Evolutionary conservation across 108 stramenopile species (phyloP).

Genomic region (Bacterosira constricta): DNA sequence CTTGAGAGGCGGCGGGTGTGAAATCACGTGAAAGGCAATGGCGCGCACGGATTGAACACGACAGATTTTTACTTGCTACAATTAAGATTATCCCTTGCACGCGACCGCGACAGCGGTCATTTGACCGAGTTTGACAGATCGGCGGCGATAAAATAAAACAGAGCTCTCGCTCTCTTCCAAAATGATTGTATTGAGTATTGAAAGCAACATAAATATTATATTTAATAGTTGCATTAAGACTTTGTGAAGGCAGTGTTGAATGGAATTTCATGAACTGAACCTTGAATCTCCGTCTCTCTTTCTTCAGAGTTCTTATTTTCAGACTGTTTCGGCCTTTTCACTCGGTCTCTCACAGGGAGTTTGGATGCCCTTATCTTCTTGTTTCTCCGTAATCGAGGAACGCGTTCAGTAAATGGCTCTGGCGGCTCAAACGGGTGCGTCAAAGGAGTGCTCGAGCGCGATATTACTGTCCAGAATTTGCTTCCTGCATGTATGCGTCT

Average conservation of each 20-base stretch:
- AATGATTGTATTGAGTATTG: too few relatives aligned
- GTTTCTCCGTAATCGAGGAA: slow-evolving; percentile 16
- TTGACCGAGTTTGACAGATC: too few relatives aligned
- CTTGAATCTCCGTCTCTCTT: neutral
- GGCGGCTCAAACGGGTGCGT: slow-evolving; percentile 66
- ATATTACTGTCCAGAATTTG: slow-evolving; percentile 76
- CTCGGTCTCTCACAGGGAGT: neutral
- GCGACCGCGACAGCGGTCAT: too few relatives aligned
- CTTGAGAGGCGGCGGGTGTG: too few relatives aligned
- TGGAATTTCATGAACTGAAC: neutral
- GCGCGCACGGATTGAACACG: too few relatives aligned
- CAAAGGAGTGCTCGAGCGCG: slow-evolving; percentile 21
- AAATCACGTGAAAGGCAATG: too few relatives aligned
- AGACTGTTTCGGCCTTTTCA: neutral
- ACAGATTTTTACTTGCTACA: too few relatives aligned
- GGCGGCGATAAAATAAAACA: too few relatives aligned
- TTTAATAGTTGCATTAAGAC: too few relatives aligned
- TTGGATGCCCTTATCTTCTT: slow-evolving; percentile 1
- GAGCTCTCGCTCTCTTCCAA: too few relatives aligned
- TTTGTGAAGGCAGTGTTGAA: slow-evolving; percentile 2
- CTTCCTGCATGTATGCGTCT: slow-evolving; percentile 46
- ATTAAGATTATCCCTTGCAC: too few relatives aligned
- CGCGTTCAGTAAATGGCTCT: slow-evolving; percentile 43
- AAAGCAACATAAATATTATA: too few relatives aligned
- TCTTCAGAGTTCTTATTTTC: neutral